Conservation (phyloP, 352 stramenopile species). For the Pythium apleroticum region DNA sequence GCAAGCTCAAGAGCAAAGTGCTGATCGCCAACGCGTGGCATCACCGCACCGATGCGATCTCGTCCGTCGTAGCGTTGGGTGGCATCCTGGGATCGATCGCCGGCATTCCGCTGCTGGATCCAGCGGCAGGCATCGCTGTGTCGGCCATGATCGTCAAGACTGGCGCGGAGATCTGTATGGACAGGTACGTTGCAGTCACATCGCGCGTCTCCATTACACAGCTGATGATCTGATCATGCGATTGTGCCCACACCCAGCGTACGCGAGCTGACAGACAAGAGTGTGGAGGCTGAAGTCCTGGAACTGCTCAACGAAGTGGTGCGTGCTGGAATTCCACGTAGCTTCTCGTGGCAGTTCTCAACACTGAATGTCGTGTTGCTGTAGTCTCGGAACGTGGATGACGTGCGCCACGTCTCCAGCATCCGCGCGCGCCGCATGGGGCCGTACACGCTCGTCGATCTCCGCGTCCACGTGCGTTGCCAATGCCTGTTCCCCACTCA, state of each 20-base stretch:
- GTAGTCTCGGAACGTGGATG: conserved; percentile 75
- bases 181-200: conserved; percentile 43
- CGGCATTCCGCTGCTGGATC: conserved; percentile 70
- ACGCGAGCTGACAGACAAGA: conserved; percentile 84
- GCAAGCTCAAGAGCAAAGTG: conserved; percentile 92
- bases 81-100: conserved; percentile 75
- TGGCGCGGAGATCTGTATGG: conserved; percentile 76
- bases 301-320: conserved; percentile 77
- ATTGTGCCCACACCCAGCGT: conserved; percentile 49
- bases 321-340: too few relatives aligned
- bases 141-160: conserved; percentile 90
- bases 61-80: conserved; percentile 82
- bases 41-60: conserved; percentile 89
- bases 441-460: conserved; percentile 83
- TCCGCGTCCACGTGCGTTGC: conserved; percentile 76
- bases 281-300: conserved; percentile 75
- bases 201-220: not conserved
- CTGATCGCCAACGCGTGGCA: conserved; percentile 98
- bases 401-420: conserved; percentile 77
- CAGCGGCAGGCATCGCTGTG: conserved; percentile 83
- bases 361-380: too few relatives aligned
- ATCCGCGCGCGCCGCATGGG: conserved; percentile 85
- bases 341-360: too few relatives aligned
- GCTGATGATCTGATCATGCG: not conserved
- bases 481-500: not conserved